A percentile compares a stretch with the other conserved stretches of the same genome.
Evolutionary conservation across 176 grass and related monocot species (phyloP).

Genomic region (Cymbopogon citratus): DNA sequence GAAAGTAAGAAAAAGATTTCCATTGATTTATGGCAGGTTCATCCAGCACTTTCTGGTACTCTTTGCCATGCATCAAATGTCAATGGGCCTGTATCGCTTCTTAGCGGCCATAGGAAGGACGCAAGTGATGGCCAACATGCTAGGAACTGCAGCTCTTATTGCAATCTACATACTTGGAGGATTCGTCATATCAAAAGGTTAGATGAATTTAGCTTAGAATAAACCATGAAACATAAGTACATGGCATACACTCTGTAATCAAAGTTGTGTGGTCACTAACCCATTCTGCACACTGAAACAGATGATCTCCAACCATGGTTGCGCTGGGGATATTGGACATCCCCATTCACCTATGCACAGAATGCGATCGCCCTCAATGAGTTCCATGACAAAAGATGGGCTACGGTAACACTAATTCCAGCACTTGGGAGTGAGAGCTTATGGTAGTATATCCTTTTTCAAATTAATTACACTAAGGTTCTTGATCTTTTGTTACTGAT

Average conservation of each 20-base stretch:
- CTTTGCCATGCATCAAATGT: constrained; percentile 88
- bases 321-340: constrained; percentile 63
- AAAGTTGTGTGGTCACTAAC: constrained; percentile 15
- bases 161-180: constrained; percentile 72
- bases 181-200: constrained; percentile 89
- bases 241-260: neutral
- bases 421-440: constrained; percentile 11
- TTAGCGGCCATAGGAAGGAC: constrained; percentile 80
- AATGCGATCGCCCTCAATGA: constrained; percentile 60
- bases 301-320: constrained; percentile 62
- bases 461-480: constrained; percentile 22
- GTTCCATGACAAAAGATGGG: constrained; percentile 81
- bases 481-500: constrained; percentile 26
- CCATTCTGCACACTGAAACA: constrained; percentile 26
- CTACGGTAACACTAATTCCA: constrained; percentile 47
- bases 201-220: constrained; percentile 26
- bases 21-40: constrained; percentile 51
- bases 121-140: constrained; percentile 77
- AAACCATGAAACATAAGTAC: constrained; percentile 13
- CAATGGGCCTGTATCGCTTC: constrained; percentile 75
- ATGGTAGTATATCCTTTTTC: neutral
- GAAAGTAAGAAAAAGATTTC: constrained; percentile 4
- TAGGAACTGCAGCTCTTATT: constrained; percentile 59
- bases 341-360: constrained; percentile 71
- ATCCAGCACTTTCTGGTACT: constrained; percentile 73